A percentile compares a stretch with the other conserved stretches of the same genome.
phyloP scores from a whole-genome alignment of 2,329 filamentous ascomycete genomes.

The Rutstroemia sp. region DNA sequence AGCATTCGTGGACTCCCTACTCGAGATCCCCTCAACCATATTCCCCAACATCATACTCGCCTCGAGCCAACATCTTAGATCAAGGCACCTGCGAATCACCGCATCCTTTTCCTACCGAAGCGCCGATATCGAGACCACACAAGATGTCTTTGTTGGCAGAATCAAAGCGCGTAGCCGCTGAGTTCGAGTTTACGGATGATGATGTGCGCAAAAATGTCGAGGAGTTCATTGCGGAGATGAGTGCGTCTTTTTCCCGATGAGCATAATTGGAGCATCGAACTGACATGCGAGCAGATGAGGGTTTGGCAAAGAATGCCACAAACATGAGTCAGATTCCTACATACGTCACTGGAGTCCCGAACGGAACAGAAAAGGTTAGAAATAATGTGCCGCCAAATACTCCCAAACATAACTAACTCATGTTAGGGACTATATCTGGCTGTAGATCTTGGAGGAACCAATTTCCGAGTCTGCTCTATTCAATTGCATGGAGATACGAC shows the following conservation, averaged over 20 bases:
- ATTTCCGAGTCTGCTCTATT: conserved; percentile 96
- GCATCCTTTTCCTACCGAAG: conserved; percentile 45
- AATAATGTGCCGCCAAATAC: neutral
- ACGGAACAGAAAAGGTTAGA: conserved; percentile 90
- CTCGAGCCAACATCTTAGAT: conserved; percentile 35
- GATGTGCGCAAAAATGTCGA: conserved; percentile 73
- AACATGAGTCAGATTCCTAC: conserved; percentile 94
- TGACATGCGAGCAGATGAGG: conserved; percentile 56
- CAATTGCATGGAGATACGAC: conserved; percentile 89
- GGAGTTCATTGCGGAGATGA: conserved; percentile 83
- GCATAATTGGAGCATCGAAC: conserved; percentile 15
- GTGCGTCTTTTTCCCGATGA: conserved; percentile 38
- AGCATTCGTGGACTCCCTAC: conserved; percentile 28
- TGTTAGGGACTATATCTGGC: conserved; percentile 79
- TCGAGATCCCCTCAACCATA: conserved; percentile 29
- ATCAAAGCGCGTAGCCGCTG: conserved; percentile 70
- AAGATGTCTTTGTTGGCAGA: conserved; percentile 60
- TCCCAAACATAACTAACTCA: neutral
- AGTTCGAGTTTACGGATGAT: conserved; percentile 78
- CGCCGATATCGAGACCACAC: conserved; percentile 47
- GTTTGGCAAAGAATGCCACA: conserved; percentile 67
- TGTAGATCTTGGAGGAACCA: conserved; percentile 95
- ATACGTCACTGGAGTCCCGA: conserved; percentile 91
- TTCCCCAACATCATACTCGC: conserved; percentile 33
- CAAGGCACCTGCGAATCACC: conserved; percentile 48